Base-by-base conservation (phyloP, 495 filamentous ascomycete genomes). In the Xylaria cubensis region DNA sequence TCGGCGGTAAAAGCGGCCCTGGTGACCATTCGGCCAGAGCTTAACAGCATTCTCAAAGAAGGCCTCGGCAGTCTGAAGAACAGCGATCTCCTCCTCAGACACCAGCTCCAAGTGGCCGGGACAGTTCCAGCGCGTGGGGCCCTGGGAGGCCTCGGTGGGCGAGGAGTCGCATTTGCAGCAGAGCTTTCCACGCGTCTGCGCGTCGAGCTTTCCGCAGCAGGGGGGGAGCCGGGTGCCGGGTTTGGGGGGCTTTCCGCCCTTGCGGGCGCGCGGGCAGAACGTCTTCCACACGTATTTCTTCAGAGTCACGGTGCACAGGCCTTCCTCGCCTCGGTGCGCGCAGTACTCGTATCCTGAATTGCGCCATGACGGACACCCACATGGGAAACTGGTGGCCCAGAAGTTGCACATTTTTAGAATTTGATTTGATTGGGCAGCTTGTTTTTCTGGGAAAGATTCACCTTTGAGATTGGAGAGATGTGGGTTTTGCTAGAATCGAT, bases 81-180 rank as follows among this genome's bases (percentile, higher is more conserved):
- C 46, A 8, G 8, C 44, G 4, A 10, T 2, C 19, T 67, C 1
- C 19, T 67, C 29, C 0, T 51, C 46, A 0, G 53, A 56, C 0
- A 67, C 5, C 0, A 67, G 2, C 10, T 39, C 46, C 0, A 65
- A 5, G 63, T 65, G 64, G 0, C 32, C 34, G 36, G 32, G 17
- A 4, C 26, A 67, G 42, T 17, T 36, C 64, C 19, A 66, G 6
- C 29, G 39, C 26, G n/a, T 48, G 1, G 42, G 64, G 13, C 24
- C 64, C 42, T 41, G 15, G 8, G 64, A 32, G 26, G 64, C 7
- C 0, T 66, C 46, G 3, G 44, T 50, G 19, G 29, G 44, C 13
- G 24, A 19, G 24, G 64, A 51, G 19, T 67, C 64, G 64, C 64
- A 67, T 19, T 34, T 67, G 32, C 32, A 10, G 4, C 64, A 67